A percentile compares a stretch with the other conserved stretches of the same genome.
These are phyloP conservation scores for Spergularia azorica DNA, from an alignment of 179 eudicot species.

Conservation along the genomic window DNA sequence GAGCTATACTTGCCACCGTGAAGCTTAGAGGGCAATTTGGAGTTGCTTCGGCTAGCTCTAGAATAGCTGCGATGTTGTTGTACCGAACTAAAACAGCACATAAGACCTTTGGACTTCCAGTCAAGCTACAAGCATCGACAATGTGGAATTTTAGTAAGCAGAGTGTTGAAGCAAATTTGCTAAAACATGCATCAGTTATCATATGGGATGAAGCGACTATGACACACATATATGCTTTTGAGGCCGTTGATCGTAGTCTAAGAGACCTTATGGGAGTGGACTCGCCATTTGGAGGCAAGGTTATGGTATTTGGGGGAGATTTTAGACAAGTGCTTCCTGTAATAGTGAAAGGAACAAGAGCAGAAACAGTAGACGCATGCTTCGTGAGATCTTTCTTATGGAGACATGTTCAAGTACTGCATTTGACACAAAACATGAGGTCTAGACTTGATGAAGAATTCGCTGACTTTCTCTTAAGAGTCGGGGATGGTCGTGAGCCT, in stretches of 20 bases:
- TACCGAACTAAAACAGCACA: slow-evolving; percentile 14
- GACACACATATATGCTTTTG: slow-evolving; percentile 6
- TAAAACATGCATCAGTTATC: not conserved
- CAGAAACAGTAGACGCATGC: slow-evolving; percentile 5
- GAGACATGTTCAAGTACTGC: not conserved
- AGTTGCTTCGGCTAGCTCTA: not conserved
- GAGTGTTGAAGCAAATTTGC: not conserved
- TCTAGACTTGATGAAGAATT: too few species aligned
- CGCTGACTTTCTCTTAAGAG: too few species aligned
- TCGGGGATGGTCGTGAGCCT: too few species aligned
- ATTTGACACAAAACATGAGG: too few species aligned
- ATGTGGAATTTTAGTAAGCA: not conserved
- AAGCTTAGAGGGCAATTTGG: slow-evolving; percentile 5
- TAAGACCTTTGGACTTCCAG: not conserved
- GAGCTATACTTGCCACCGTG: slow-evolving; percentile 3
- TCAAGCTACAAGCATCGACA: not conserved
- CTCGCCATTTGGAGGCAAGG: too few species aligned
- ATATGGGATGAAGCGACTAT: slow-evolving; percentile 19
- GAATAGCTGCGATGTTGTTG: slow-evolving; percentile 7
- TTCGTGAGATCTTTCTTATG: slow-evolving; percentile 9
- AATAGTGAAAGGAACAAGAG: not conserved
- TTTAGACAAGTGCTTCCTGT: too few species aligned
- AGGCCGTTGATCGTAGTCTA: not conserved
- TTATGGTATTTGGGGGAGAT: too few species aligned
- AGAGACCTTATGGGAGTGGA: too few species aligned